Evolutionary conservation across 805 yeast species (phyloP), one percentile per base, ranked within the genome.

Genomic region (Candida ponderosae): DNA sequence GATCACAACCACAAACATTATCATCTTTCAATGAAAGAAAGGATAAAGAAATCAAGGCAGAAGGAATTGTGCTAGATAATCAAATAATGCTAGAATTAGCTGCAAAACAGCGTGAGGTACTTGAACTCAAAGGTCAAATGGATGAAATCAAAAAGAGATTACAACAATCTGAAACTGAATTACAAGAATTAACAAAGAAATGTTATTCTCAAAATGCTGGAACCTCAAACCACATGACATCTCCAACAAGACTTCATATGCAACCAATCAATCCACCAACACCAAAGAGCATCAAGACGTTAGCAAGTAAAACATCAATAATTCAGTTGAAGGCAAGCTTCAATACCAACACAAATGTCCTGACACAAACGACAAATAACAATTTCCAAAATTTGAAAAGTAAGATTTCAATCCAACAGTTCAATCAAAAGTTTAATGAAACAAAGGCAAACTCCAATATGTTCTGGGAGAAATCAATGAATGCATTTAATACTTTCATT

Each of bases 71-170:
- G 13, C 13, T 36, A 13, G 41, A 48, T 19, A 49, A 47, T 11
- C 34, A 41, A 5, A 14, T 70, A 15, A 47, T 71, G 28, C 64
- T 54, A 36, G 53, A 56, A 31, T 44, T 70, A 35, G 76, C 82
- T 0, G 47, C 67, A 2, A 77, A 78, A 48, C 80, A 76, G 47
- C 63, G 78, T 41, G 66, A 66, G 38, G 65, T 77, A 8, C 42
- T 65, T 15, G 80, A 75, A 34, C 50, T 73, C 39, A 71, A 68
- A 46, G 56, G 62, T n/a, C 62, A 63, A 26, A 50, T 65, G 37
- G 59, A 61, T 13, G 29, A 39, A 6, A 45, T 62, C 24, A 58
- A 62, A 41, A 49, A 52, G 20, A 64, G 64, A 43, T 52, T 76
- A n/a, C 49, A 58, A 14, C 54, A 53, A 28, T 53, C 69, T 4